Evolutionary conservation across 768 basidiomycete genomes (phyloP), one percentile per base, ranked within the genome.

Genomic region (Psilocybe cubensis): DNA sequence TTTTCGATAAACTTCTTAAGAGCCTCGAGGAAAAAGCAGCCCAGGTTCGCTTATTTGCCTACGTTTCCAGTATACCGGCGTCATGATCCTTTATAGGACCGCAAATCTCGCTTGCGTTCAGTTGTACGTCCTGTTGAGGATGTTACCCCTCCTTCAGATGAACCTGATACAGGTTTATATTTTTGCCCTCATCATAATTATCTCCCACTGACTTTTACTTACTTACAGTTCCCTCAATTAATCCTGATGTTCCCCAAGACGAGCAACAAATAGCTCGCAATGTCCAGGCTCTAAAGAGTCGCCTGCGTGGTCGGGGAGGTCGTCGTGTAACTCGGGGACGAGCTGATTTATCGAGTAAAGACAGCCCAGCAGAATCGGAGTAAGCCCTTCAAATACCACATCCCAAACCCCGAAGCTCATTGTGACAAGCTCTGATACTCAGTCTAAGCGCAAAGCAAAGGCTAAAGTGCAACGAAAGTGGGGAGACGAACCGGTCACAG

Each of bases 261-360:
- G 94, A 92, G 56, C 90, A 96, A 67, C 87, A 94, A 65, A 98
- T 98, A 59, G 87, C 96, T 3, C 82, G 92, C 63, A 97, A 96
- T 67, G 91, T 97, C 1, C 89, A 94, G 63, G 92, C 92, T 0
- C 79, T 99, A 52, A 97, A 96, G 72, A 88, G 83, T 51, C 82
- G 93, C 28, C 73, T 97, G 48, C 90, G 92, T 53, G 90, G 90
- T 24, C 79, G 88, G 51, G 89, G 88, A 0, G 85, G 84, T 2
- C 75, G 85, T 57, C 80, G 85, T 54, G 79, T 82, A 18, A 79
- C 83, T 43, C 78, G 81, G 54, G 74, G 79, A 56, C 80, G 84
- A 56, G 58, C 47, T 8, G 76, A 79, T 54, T 78, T 75, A 21
- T 55, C 70, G 40, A 82, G 79, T 49, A 76, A 80, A 63, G 89